Conservation (phyloP, 176 grass and related monocot species). For the Bothriochloa decipiens region DNA sequence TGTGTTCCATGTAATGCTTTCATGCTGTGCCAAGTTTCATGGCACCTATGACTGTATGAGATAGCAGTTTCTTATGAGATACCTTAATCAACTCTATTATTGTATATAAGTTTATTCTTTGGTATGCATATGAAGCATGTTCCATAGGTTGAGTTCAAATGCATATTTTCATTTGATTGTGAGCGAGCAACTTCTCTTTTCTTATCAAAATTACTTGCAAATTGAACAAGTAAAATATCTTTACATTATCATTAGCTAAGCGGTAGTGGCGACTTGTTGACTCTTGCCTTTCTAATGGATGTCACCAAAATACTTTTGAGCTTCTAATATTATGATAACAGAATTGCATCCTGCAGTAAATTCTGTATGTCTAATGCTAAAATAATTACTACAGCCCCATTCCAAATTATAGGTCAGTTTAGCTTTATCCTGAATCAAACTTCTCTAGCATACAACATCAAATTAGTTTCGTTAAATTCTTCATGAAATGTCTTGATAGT, state of each 20-base stretch:
- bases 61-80: conserved; percentile 4
- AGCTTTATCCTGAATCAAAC: not conserved
- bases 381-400: not conserved
- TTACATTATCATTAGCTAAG: no score
- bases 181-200: no score
- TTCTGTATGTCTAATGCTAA: not conserved
- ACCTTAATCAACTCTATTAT: conserved; percentile 7
- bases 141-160: no score
- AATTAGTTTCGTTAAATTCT: not conserved
- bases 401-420: not conserved
- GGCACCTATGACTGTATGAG: not conserved
- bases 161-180: no score
- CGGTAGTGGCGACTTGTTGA: not conserved
- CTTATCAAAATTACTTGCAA: no score
- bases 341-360: not conserved
- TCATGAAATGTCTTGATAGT: not conserved
- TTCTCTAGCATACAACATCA: not conserved
- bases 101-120: not conserved
- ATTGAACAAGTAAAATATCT: no score
- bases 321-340: not conserved
- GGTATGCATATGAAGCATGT: not conserved
- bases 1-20: not conserved
- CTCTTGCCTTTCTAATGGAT: not conserved
- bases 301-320: not conserved
- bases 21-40: conserved; percentile 30